These are phyloP conservation scores for Chenopodium suecicum DNA, from an alignment of 148 eudicot genomes.

Conservation along the genomic window DNA sequence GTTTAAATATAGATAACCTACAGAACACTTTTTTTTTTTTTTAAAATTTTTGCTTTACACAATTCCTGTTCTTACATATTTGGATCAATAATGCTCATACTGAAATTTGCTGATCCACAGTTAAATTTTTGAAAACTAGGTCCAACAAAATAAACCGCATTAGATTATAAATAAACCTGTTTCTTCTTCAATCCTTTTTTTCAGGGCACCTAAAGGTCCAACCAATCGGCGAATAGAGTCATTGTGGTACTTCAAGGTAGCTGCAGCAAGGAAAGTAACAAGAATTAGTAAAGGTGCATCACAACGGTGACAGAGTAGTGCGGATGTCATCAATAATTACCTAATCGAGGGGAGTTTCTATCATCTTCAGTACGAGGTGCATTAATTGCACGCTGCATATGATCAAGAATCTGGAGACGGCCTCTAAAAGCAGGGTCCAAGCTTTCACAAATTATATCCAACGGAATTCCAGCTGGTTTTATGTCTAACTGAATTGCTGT, in stretches of 20 bases:
- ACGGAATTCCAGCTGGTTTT: conserved; percentile 96
- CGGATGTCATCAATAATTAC: conserved; percentile 29
- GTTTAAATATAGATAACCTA: too few relatives aligned
- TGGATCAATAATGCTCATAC: neutral
- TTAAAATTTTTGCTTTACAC: too few relatives aligned
- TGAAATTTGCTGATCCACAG: neutral
- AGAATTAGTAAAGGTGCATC: conserved; percentile 2
- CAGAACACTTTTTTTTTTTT: too few relatives aligned
- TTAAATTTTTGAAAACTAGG: neutral
- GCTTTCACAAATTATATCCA: conserved; percentile 83
- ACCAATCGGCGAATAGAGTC: conserved; percentile 77
- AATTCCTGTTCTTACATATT: too few relatives aligned
- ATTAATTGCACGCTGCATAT: conserved; percentile 78
- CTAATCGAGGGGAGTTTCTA: conserved; percentile 66
- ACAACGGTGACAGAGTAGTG: neutral
- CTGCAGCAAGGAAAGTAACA: conserved; percentile 40
- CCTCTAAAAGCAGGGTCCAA: conserved; percentile 81
- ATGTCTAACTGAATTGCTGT: conserved; percentile 97
- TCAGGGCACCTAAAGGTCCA: conserved; percentile 87
- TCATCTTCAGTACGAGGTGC: conserved; percentile 67
- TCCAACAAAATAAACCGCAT: neutral
- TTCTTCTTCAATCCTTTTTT: conserved; percentile 83
- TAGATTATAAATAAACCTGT: conserved; percentile 50
- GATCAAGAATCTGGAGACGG: conserved; percentile 85
- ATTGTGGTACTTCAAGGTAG: conserved; percentile 67